phyloP scores from a whole-genome alignment of 495 filamentous ascomycete genomes.

The Talaromyces borbonicus region DNA sequence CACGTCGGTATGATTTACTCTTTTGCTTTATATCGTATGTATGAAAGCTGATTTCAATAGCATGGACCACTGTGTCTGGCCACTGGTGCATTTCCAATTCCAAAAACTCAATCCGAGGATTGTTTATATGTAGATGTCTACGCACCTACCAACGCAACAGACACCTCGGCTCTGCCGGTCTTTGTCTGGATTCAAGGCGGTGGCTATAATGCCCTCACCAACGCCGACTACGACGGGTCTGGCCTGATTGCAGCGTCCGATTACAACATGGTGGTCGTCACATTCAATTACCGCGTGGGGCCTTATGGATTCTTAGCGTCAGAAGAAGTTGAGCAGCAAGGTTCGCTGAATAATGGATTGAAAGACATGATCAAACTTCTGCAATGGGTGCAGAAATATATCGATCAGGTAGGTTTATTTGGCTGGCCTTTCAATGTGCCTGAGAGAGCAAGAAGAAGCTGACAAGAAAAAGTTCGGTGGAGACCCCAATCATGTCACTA shows the following conservation, averaged over 20 bases:
- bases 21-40: too few species aligned
- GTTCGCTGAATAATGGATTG: slow-evolving; percentile 59
- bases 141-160: slow-evolving; percentile 46
- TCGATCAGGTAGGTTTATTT: slow-evolving; percentile 34
- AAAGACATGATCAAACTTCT: slow-evolving; percentile 59
- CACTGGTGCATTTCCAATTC: slow-evolving; percentile 28
- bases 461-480: slow-evolving; percentile 51
- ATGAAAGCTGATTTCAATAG: slow-evolving; percentile 11
- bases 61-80: slow-evolving; percentile 45
- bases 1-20: slow-evolving; percentile 24
- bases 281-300: slow-evolving; percentile 72
- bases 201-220: slow-evolving; percentile 54
- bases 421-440: background rate
- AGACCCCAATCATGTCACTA: slow-evolving; percentile 58
- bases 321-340: slow-evolving; percentile 39
- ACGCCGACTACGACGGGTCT: slow-evolving; percentile 57
- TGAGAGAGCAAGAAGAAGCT: background rate
- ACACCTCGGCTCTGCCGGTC: slow-evolving; percentile 43
- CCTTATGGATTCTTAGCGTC: slow-evolving; percentile 65
- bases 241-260: slow-evolving; percentile 49
- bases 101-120: slow-evolving; percentile 47
- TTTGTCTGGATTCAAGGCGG: slow-evolving; percentile 73
- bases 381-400: slow-evolving; percentile 59
- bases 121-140: slow-evolving; percentile 71
- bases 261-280: slow-evolving; percentile 56